phyloP scores from a whole-genome alignment of 73 alveolate species.

The Uronychia binucleata region DNA sequence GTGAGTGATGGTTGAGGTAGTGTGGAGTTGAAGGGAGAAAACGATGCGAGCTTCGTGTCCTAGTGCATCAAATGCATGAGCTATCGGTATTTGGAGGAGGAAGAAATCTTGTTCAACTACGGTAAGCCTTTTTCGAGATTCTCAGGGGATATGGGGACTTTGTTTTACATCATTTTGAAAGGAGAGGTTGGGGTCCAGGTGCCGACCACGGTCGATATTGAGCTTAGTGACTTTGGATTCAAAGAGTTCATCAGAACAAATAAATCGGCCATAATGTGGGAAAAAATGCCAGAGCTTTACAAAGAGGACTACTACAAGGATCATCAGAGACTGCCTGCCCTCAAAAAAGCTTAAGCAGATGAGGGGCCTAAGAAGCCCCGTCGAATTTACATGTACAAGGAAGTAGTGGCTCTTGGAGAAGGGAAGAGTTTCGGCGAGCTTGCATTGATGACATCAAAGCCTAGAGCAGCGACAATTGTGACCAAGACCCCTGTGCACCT shows the following conservation, averaged over 20 bases:
- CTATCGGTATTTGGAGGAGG: conserved; percentile 24
- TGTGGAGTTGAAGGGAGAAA: conserved; percentile 21
- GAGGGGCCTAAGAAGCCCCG: conserved; percentile 17
- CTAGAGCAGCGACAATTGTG: conserved; percentile 53
- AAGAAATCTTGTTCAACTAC: conserved; percentile 37
- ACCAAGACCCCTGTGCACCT: conserved; percentile 19
- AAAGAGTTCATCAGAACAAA: conserved; percentile 14
- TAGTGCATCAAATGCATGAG: conserved; percentile 44
- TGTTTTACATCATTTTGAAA: conserved; percentile 48
- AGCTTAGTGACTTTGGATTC: not conserved
- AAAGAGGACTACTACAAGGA: not conserved
- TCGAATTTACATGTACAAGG: conserved; percentile 22
- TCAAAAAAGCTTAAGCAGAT: not conserved
- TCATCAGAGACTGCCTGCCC: not conserved
- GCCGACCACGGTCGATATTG: conserved; percentile 37
- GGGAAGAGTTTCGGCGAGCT: conserved; percentile 60
- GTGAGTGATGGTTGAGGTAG: conserved; percentile 3
- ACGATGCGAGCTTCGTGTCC: conserved; percentile 27
- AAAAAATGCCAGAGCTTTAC: conserved; percentile 12
- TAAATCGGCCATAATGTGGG: conserved; percentile 29
- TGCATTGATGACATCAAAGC: conserved; percentile 55
- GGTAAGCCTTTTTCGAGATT: conserved; percentile 2
- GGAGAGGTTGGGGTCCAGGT: conserved; percentile 61
- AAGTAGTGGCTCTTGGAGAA: conserved; percentile 22
- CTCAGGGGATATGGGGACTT: conserved; percentile 54